These are phyloP conservation scores for Phaeomoniella chlamydospora DNA, from an alignment of 2,329 filamentous ascomycete species.

Conservation along the genomic window DNA sequence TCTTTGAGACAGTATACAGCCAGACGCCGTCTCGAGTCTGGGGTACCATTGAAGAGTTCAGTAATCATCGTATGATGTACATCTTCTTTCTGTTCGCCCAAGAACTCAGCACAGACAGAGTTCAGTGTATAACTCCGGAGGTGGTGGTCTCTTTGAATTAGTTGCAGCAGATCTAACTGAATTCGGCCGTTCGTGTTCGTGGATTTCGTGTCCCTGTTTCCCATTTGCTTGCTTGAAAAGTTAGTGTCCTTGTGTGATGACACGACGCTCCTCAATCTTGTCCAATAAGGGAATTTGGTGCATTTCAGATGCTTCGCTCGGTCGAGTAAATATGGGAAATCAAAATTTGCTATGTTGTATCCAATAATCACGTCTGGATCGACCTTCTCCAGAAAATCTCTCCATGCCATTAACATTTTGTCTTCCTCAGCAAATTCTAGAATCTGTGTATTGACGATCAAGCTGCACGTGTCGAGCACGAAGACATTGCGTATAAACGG, in stretches of 20 bases:
- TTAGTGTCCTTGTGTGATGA: conserved; percentile 67
- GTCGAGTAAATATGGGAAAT: conserved; percentile 90
- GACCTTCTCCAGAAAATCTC: conserved; percentile 73
- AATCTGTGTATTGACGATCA: conserved; percentile 90
- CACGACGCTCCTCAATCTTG: conserved; percentile 55
- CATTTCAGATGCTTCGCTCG: conserved; percentile 76
- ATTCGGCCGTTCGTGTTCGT: conserved; percentile 91
- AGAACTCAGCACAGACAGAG: conserved; percentile 85
- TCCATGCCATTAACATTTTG: conserved; percentile 86
- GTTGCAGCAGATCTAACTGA: conserved; percentile 84
- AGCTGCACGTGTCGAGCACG: conserved; percentile 78
- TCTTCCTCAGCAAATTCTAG: conserved; percentile 69
- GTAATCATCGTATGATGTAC: conserved; percentile 99
- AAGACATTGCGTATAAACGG: conserved; percentile 96
- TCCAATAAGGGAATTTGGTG: conserved; percentile 70
- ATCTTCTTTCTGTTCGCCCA: conserved; percentile 96
- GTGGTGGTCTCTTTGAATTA: conserved; percentile 89
- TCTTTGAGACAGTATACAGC: conserved; percentile 97
- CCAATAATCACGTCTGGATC: conserved; percentile 97
- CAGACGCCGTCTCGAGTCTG: conserved; percentile 77
- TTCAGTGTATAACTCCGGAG: conserved; percentile 94
- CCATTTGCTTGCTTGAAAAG: conserved; percentile 97
- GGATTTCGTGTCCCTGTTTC: conserved; percentile 81
- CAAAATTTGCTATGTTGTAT: conserved; percentile 98
- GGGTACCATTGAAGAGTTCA: conserved; percentile 89